Evolutionary conservation across 257 asterid species (phyloP), one percentile per base, ranked within the genome.

Genomic region (Scutellaria barbata): DNA sequence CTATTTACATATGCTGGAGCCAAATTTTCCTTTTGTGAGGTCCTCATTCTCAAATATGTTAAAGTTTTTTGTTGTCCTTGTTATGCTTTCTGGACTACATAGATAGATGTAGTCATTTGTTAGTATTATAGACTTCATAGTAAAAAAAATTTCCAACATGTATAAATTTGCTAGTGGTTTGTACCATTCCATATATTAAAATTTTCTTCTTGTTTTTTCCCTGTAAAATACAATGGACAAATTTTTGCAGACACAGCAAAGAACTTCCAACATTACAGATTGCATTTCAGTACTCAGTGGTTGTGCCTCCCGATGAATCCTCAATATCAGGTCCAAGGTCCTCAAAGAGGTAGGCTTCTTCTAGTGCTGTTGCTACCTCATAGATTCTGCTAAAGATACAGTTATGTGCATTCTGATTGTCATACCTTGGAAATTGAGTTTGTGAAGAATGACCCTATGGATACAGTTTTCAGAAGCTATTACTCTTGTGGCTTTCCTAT

Each of bases 251-350:
- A 66, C 93, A 89, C 79, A 82, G 98, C 81, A 69, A 85, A 77
- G 99, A 89, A 79, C 86, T 80, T 66, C 99, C 99, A 30, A 85
- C 92, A 76, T 17, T 95, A 68, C 99, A 95, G 85, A 84, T 95
- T 84, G 99, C 99, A 77, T 95, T 95, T 82, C 99, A 95, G 74
- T 95, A 95, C 79, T 80, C 99, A 52, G 96, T 91, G 69, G 92
- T 88, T 78, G 98, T 92, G 75, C 97, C 96, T 46, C 95, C 88
- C 2, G 87, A 78, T 45, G 96, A 92, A 72, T 81, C 77, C 43
- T 75, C 96, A 37, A 69, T 74, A 65, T 75, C 85, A 43, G 81
- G 83, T 70, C 80, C 90, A 66, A 76, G 76, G 77, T 48, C 89
- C 63, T 16, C 88, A 72, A 82, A 75, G 79, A 88, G 99, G 99